A percentile compares a stretch with the other conserved stretches of the same genome.
These are phyloP conservation scores for Arthrobotrys musiformis DNA, from an alignment of 2,329 filamentous ascomycete genomes.

Conservation along the genomic window DNA sequence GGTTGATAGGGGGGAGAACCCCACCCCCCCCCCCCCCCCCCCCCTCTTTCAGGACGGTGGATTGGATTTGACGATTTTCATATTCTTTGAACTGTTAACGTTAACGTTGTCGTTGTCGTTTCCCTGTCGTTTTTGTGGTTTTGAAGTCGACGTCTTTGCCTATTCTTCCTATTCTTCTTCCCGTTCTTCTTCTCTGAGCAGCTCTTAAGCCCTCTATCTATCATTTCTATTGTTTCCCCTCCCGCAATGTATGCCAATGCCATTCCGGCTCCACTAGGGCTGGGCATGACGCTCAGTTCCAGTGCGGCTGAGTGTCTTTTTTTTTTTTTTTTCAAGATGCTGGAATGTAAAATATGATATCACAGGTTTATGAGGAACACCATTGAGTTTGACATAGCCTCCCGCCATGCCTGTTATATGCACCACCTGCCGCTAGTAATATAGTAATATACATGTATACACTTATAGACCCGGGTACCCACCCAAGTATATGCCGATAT, in stretches of 20 bases:
- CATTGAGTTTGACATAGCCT: background rate
- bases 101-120: background rate
- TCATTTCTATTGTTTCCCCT: background rate
- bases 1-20: conserved; percentile 6
- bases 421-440: background rate
- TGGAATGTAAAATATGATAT: conserved; percentile 33
- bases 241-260: background rate
- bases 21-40: background rate
- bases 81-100: conserved; percentile 17
- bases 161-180: background rate
- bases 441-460: background rate
- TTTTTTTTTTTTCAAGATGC: background rate
- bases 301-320: conserved; percentile 1
- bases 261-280: background rate
- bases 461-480: background rate
- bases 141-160: background rate
- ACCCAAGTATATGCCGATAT: background rate
- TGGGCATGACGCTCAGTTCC: background rate
- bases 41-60: background rate
- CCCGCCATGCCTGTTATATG: background rate
- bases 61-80: conserved; percentile 11
- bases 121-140: background rate
- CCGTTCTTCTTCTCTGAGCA: too few species aligned
- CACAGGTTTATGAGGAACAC: background rate
- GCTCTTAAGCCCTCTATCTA: background rate